These are phyloP conservation scores for Trypanosoma grayi DNA, from an alignment of 208 protist species.

Conservation along the genomic window DNA sequence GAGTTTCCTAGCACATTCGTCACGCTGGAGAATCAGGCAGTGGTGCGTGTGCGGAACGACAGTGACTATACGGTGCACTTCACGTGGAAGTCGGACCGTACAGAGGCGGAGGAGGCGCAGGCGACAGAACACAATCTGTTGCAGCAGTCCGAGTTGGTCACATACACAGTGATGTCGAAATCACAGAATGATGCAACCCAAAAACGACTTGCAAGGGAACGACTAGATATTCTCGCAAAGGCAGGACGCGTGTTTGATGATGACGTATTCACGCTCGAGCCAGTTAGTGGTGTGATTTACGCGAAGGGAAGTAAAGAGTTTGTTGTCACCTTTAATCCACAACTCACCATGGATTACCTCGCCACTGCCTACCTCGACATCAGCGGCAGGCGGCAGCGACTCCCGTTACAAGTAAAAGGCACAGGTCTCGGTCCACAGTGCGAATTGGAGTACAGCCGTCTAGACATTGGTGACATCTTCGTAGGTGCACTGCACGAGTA, in stretches of 20 bases:
- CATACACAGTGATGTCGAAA: slow-evolving; percentile 7
- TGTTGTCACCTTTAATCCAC: slow-evolving; percentile 89
- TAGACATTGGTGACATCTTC: slow-evolving; percentile 95
- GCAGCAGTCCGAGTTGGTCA: slow-evolving; percentile 7
- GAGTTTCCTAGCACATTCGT: slow-evolving; percentile 89
- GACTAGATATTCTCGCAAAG: slow-evolving; percentile 10
- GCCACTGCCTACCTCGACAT: slow-evolving; percentile 86
- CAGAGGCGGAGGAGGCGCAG: slow-evolving; percentile 14
- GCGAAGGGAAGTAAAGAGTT: slow-evolving; percentile 76
- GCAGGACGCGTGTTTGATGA: slow-evolving; percentile 59
- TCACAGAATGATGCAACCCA: slow-evolving; percentile 11
- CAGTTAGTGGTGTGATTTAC: slow-evolving; percentile 78
- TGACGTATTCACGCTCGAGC: slow-evolving; percentile 89
- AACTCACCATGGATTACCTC: slow-evolving; percentile 66
- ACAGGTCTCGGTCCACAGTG: slow-evolving; percentile 87
- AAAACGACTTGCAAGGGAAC: slow-evolving; percentile 14
- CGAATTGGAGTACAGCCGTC: slow-evolving; percentile 78
- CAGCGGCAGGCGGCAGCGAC: slow-evolving; percentile 46
- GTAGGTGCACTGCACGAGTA: slow-evolving; percentile 93
- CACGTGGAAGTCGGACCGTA: slow-evolving; percentile 71
- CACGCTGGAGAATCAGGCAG: slow-evolving; percentile 77
- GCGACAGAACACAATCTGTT: slow-evolving; percentile 6
- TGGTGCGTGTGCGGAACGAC: slow-evolving; percentile 86
- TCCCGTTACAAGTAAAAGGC: slow-evolving; percentile 84
- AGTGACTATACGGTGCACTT: slow-evolving; percentile 80